A percentile compares a stretch with the other conserved stretches of the same genome.
Conservation (phyloP, 1,284 basidiomycete species). For the Boletus semigastroideus region DNA sequence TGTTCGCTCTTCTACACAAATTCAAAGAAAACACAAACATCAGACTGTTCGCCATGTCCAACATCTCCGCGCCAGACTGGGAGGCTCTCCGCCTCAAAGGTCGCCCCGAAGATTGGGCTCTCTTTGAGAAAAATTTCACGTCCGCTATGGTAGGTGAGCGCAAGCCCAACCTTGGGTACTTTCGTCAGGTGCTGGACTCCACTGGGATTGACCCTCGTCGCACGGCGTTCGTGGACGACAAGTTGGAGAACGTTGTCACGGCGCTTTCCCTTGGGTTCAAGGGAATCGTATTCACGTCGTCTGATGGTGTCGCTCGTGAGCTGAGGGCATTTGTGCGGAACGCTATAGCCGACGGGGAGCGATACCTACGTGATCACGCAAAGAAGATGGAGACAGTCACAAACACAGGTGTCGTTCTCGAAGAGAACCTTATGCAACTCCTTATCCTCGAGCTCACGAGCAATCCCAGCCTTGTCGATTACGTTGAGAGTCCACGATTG, state of each 20-base stretch:
- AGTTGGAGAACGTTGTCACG: conserved; percentile 22
- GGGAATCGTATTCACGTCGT: conserved; percentile 25
- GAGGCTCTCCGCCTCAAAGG: conserved; percentile 16
- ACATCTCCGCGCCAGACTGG: conserved; percentile 25
- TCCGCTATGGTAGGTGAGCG: conserved; percentile 21
- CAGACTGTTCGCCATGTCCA: conserved; percentile 25
- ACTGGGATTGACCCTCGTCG: conserved; percentile 22
- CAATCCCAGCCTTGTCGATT: conserved; percentile 19
- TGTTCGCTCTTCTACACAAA: conserved; percentile 17
- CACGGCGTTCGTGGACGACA: conserved; percentile 25
- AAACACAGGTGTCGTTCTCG: conserved; percentile 13
- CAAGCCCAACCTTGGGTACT: conserved; percentile 27
- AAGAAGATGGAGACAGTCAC: conserved; percentile 23
- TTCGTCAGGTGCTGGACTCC: conserved; percentile 17
- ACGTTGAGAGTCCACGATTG: conserved; percentile 19
- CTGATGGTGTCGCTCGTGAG: conserved; percentile 13
- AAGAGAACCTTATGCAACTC: conserved; percentile 24
- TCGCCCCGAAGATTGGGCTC: conserved; percentile 18
- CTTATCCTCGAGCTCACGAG: conserved; percentile 23
- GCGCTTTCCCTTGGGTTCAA: conserved; percentile 22
- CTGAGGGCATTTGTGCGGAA: conserved; percentile 22
- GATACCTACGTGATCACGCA: conserved; percentile 16
- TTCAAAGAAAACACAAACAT: conserved; percentile 9
- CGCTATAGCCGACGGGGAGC: conserved; percentile 15
- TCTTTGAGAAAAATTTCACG: conserved; percentile 25